phyloP scores from a whole-genome alignment of 2,329 filamentous ascomycete genomes.

The Tolypocladium inflatum region DNA sequence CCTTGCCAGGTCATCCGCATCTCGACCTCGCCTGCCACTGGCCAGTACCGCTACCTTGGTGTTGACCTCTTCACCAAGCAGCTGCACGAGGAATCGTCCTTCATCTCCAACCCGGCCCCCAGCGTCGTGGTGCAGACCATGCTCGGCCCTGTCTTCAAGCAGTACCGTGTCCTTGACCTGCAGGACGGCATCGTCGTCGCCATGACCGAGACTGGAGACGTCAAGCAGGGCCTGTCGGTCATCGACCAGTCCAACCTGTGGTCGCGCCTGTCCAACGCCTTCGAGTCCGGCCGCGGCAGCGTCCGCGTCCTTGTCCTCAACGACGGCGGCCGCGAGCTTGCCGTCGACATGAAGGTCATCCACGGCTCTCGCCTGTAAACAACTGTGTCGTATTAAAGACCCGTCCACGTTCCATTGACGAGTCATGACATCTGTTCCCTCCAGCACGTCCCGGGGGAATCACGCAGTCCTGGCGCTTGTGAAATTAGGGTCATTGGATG shows the following conservation, averaged over 20 bases:
- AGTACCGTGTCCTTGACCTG: slow-evolving; percentile 98
- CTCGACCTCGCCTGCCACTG: slow-evolving; percentile 93
- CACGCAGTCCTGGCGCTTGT: slow-evolving; percentile 10
- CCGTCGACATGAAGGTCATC: slow-evolving; percentile 98
- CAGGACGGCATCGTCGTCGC: slow-evolving; percentile 79
- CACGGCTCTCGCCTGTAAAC: slow-evolving; percentile 63
- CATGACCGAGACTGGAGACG: slow-evolving; percentile 98
- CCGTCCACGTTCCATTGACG: slow-evolving; percentile 5
- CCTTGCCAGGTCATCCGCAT: slow-evolving; percentile 99
- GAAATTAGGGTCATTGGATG: slow-evolving; percentile 14
- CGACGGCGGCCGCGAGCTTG: slow-evolving; percentile 87
- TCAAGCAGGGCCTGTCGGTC: slow-evolving; percentile 91
- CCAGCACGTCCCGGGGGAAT: not conserved
- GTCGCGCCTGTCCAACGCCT: slow-evolving; percentile 69
- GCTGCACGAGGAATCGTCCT: slow-evolving; percentile 96
- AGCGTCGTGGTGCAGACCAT: slow-evolving; percentile 99
- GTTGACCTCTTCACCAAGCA: slow-evolving; percentile 99
- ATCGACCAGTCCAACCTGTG: slow-evolving; percentile 91
- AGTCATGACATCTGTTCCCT: slow-evolving; percentile 1
- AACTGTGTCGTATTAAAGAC: not conserved
- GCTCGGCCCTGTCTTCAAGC: slow-evolving; percentile 99
- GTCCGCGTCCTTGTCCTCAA: slow-evolving; percentile 93
- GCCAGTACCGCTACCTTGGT: slow-evolving; percentile 99
- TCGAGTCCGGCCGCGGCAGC: slow-evolving; percentile 84
- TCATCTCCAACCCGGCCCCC: slow-evolving; percentile 92